Percentiles rank a stretch among this genome's conserved stretches.
Conservation (phyloP, 345 rosid genomes). For the Crucihimalaya himalaica region DNA sequence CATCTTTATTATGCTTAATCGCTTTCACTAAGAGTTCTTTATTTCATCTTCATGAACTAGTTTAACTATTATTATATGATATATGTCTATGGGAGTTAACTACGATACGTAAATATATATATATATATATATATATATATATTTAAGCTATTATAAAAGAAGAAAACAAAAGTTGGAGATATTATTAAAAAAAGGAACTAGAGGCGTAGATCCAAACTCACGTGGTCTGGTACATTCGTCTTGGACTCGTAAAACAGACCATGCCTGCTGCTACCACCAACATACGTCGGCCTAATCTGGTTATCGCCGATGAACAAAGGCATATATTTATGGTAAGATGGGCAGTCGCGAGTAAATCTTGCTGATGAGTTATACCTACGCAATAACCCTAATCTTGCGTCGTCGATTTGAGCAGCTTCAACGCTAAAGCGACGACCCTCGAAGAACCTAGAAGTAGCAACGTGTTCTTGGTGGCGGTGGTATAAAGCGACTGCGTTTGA, state of each 20-base stretch:
- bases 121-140: too few relatives aligned
- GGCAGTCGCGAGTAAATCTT: conserved; percentile 9
- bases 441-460: conserved; percentile 16
- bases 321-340: conserved; percentile 11
- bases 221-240: conserved; percentile 34
- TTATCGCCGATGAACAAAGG: conserved; percentile 18
- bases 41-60: conserved; percentile 27
- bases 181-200: neutral
- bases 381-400: conserved; percentile 35
- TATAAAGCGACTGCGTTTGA: conserved; percentile 34
- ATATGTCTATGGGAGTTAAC: conserved; percentile 9
- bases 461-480: conserved; percentile 23
- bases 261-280: conserved; percentile 21
- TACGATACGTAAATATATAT: neutral
- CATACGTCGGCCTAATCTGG: conserved; percentile 17
- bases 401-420: conserved; percentile 25
- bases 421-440: conserved; percentile 17
- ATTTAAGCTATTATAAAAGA: neutral
- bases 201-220: conserved; percentile 45
- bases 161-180: neutral
- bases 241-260: conserved; percentile 25
- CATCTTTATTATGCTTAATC: neutral
- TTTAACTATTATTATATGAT: conserved; percentile 4
- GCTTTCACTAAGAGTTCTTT: neutral
- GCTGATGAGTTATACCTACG: conserved; percentile 23